Base-by-base conservation (phyloP, 2,329 filamentous ascomycete genomes). In the Graphilbum sp. region DNA sequence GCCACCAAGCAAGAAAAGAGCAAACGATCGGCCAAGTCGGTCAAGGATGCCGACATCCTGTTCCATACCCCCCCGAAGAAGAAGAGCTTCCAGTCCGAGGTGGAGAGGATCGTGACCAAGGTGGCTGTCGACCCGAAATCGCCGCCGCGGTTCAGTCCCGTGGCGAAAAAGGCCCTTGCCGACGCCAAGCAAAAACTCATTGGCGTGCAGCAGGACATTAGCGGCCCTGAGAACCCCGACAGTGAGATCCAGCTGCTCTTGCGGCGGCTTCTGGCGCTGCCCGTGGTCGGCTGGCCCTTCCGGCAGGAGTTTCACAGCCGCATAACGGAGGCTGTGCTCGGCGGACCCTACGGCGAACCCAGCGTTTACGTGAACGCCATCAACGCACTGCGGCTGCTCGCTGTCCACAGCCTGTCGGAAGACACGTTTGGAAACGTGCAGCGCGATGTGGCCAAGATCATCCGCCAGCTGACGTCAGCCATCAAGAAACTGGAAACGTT, bases 351-450 rank as follows among this genome's bases (percentile, higher is more conserved):
- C 50, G 79, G 78, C 3, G 75, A 81, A 50, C 61, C 74, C 2
- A 72, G 71, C 23, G 60, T 79, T 15, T 78, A 85, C 46, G 58
- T 80, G 36, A 75, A 88, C 52, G 79, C 83, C 2, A 66, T 77
- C n/a, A 73, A 75, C 42, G 71, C 79, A 0, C 60, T 90, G 30
- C 74, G 72, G 12, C 66, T 69, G 36, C 65, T 96, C 21, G 71
- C 82, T 1, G 69, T 84, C 4, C 70, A 71, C 44, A 88, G 81
- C 55, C 59, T 95, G 38, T 62, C 64, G 4, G 87, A 96, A 55
- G 88, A 96, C 53, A 69, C 69, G 34, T 90, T 76, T 51, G 88
- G 88, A 13, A 81, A 83, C 47, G 88, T 92, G n/a, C 79, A 92
- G 46, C 67, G 75, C 32, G 82, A 90, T 45, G 75, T 96, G 2